Conservation (phyloP, 495 filamentous ascomycete species). For the Entonaema liquescens region DNA sequence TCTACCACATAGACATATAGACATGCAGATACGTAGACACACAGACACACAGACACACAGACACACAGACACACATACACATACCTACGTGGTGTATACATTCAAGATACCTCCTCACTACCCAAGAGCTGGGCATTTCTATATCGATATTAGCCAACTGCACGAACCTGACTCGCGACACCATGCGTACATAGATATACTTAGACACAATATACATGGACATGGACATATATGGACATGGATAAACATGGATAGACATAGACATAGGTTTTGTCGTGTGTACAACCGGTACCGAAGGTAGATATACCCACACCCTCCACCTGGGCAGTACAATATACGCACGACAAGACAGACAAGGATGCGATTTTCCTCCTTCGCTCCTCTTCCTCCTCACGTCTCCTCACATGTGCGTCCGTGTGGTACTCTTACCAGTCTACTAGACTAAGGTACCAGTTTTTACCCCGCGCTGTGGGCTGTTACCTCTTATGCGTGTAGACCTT, state of each 20-base stretch:
- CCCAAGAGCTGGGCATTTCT: neutral
- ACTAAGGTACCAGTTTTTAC: conserved; percentile 13
- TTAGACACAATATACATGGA: neutral
- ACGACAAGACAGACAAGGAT: conserved; percentile 8
- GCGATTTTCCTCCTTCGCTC: neutral
- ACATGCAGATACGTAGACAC: neutral
- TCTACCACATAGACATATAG: neutral
- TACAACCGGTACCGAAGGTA: neutral
- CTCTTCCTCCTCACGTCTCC: neutral
- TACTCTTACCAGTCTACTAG: neutral
- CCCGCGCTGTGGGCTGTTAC: conserved; percentile 14
- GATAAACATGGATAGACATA: neutral
- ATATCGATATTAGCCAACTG: conserved; percentile 12
- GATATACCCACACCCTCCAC: neutral
- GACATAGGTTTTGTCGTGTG: neutral
- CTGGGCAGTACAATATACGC: conserved; percentile 13
- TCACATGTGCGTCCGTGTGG: neutral
- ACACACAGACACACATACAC: neutral
- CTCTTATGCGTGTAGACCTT: neutral
- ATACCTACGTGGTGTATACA: neutral
- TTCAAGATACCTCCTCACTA: neutral
- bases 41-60: neutral
- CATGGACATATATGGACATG: neutral
- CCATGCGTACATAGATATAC: neutral
- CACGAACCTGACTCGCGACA: conserved; percentile 30